Base-by-base conservation (phyloP, 208 protist genomes). In the Strigomonas culicis region DNA sequence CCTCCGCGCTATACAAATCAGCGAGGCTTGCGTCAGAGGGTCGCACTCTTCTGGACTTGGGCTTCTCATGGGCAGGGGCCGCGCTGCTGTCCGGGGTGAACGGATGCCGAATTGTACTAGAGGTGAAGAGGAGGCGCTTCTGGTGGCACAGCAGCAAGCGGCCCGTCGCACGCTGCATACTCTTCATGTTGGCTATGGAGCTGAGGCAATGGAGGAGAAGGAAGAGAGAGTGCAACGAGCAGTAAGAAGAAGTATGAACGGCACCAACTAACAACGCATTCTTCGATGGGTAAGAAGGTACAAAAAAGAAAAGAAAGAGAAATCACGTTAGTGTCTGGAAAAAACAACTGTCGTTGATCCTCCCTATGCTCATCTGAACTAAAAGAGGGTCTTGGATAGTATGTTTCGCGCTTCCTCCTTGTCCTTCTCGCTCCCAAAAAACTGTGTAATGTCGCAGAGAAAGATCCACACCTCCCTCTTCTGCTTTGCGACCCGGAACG, bases 391-490 rank as follows among this genome's bases (percentile, higher is more conserved):
- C 41, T 75, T 77, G 17, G 30, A 53, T 8, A 80, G 59, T 32
- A 70, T 65, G n/a, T 50, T 41, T 10, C 41, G 21, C 27, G 70
- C 60, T 0, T 79, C 6, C 56, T 68, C 46, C 46, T 76, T 41
- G 36, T 75, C 72, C 36, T 76, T 47, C 31, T 41, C 64, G 19
- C 58, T 68, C 44, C 85, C 81, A 46, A 86, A 92, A 27, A 79
- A 65, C 0, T 63, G 61, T 3, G 81, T 64, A 34, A 92, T 31
- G 28, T 83, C 72, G 2, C 32, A 11, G 1, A 75, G 58, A 68
- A 75, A 92, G 24, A 71, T 24, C 79, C 79, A 86, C 41, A 92
- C 19, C 1, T 46, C 50, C 3, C 77, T 68, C 64, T 84, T 75
- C 4, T 74, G 66, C 7, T 68, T 60, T 8, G 71, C n/a, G 22